Base-by-base conservation (phyloP, 208 protist genomes). In the Kentomonas sorsogonicus region DNA sequence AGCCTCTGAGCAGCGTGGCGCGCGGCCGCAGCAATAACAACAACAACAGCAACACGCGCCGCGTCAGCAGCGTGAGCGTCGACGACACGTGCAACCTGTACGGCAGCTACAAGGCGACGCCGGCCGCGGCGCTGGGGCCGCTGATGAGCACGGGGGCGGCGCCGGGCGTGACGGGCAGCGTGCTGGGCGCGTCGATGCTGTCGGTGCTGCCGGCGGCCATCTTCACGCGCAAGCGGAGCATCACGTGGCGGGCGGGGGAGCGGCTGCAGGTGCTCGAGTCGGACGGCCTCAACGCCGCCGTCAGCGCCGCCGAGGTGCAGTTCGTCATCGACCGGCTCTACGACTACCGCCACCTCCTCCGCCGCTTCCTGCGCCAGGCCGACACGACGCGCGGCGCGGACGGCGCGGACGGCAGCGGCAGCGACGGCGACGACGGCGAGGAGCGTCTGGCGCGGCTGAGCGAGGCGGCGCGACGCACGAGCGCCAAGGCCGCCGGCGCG, bases 241-340 rank as follows among this genome's bases (percentile, higher is more conserved):
- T 5, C 33, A 36, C 33, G 38, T 22, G 13, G 13, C 18, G 13
- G 38, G 7, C 7, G 3, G 18, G 2, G 18, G 15, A 41, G 3
- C 3, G 7, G 13, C 18, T n/a, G 38, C 3, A 2, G 38, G 7
- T 4, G 38, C 11, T n/a, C n/a, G n/a, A n/a, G n/a, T n/a, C n/a
- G n/a, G n/a, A n/a, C n/a, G n/a, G n/a, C 29, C 22, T 54, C 13
- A 22, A 3, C 46, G 20, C 23, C 20, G 9, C 48, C 5, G 27
- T 44, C 34, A 51, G 27, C 20, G 52, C 54, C 2, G 6, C 29
- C 15, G 57, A 64, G 34, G 45, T 66, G 34, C 76, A 83, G 36
- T 56, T 53, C 30, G 58, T 76, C 27, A 20, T 72, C 2, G 66
- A 83, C 39, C 43, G 53, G 1, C 56, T 83, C 9, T 83, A 67